Base-by-base conservation (phyloP, 2,329 filamentous ascomycete genomes). In the Paecilomyces dactylethromorphus region DNA sequence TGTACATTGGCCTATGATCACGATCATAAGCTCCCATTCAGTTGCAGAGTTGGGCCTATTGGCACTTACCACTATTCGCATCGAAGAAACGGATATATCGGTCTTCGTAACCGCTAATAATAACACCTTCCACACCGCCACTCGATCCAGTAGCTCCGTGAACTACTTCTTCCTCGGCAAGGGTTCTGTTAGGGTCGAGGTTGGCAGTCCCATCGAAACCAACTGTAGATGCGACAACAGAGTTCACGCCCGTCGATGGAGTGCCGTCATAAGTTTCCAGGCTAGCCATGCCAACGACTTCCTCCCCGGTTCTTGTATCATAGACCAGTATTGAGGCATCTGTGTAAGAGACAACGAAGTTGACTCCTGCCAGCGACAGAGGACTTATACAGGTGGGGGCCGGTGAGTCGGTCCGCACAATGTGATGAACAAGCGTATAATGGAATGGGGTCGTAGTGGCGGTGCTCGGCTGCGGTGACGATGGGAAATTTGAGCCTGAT, bases 101-200 rank as follows among this genome's bases (percentile, higher is more conserved):
- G 77, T 99, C 94, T 79, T 99, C 94, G 71, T 99, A 93, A 64
- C 94, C 94, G 62, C 90, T 95, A 64, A 99, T 97, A 59, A 99
- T 90, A 22, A 95, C 90, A 12, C 94, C 94, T 74, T 97, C 92
- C 0, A 96, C 87, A 33, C 89, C 89, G 58, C 88, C 91, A 56
- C 87, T 89, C 7, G 87, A 87, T 24, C 90, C 90, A 11, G 94
- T 97, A 5, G 93, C 91, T 1, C 92, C 91, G 51, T 88, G 88
- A 1, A 90, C 84, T 6, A 85, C 79, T 62, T 95, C 91, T 59
- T 96, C 91, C 58, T 87, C 83, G 2, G 79, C 79, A 51, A 89
- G 76, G 11, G 83, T 82, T 32, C 85, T 81, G 63, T 85, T 84
- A 39, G 86, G 81, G 65, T 92, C 88, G 50, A 81, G 74, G 26